Percentiles rank a stretch among this genome's conserved stretches.
Conservation (phyloP, 148 eudicot genomes). For the Silene latifolia region DNA sequence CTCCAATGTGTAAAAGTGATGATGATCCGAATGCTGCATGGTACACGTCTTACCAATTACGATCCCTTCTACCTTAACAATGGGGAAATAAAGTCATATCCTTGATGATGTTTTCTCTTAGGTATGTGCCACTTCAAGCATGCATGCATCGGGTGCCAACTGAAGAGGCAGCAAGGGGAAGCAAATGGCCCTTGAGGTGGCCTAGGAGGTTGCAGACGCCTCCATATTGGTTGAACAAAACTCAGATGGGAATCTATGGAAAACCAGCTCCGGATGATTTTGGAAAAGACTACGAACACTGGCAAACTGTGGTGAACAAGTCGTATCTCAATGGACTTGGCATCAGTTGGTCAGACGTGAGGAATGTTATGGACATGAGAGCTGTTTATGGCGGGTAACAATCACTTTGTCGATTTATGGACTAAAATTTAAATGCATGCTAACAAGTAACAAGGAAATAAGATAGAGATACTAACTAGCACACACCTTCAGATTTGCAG, state of each 20-base stretch:
- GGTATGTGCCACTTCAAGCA: slow-evolving; percentile 71
- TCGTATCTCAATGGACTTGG: slow-evolving; percentile 59
- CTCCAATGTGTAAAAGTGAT: slow-evolving; percentile 67
- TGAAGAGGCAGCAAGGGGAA: slow-evolving; percentile 50
- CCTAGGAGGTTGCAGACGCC: slow-evolving; percentile 42
- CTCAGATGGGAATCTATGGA: slow-evolving; percentile 81
- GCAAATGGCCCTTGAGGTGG: slow-evolving; percentile 75
- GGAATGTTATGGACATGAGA: slow-evolving; percentile 88
- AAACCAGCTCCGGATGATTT: slow-evolving; percentile 87
- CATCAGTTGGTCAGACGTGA: slow-evolving; percentile 65
- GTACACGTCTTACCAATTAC: slow-evolving; percentile 23
- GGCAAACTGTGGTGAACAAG: slow-evolving; percentile 57
- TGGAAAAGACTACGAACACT: slow-evolving; percentile 57
- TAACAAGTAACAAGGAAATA: not conserved
- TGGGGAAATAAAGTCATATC: not conserved
- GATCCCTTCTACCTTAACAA: not conserved
- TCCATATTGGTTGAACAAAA: slow-evolving; percentile 71
- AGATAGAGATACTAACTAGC: not conserved
- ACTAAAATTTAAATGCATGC: not conserved
- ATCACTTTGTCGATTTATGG: not conserved
- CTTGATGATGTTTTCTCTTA: slow-evolving; percentile 19
- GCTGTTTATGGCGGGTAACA: slow-evolving; percentile 88
- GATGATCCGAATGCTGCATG: slow-evolving; percentile 93
- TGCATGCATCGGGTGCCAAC: slow-evolving; percentile 70
- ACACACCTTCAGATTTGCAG: slow-evolving; percentile 61